Base-by-base conservation (phyloP, 306 rosid genomes). In the Lathyrus aphaca region DNA sequence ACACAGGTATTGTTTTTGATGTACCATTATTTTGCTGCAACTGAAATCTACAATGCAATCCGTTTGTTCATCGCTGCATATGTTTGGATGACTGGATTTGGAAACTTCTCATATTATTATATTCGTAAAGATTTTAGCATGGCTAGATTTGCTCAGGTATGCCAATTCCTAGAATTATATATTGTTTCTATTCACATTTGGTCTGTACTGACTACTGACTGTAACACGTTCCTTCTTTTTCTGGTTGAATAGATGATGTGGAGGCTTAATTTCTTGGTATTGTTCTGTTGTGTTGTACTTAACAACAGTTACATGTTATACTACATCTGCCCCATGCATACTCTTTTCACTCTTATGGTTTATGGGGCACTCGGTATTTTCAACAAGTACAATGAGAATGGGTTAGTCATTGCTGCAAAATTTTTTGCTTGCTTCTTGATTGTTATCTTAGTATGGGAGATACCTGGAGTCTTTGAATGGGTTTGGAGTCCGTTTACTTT, bases 71-170 rank as follows among this genome's bases (percentile, higher is more conserved):
- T 94, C 32, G 99, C 97, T 39, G 87, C 96, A 39, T 94, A 94
- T 79, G 97, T 94, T 71, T 91, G 97, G 97, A 91, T 94, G 99
- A 94, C 99, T 65, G 99, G 99, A 66, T 94, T 94, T 73, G 99
- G 99, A 65, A 90, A 94, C 84, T 94, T 94, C 71, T 87, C 97
- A 44, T 94, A 94, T 80, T 94, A 87, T 79, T 94, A 94, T 84
- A 79, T 86, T 48, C 97, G 96, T 50, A 94, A 91, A 80, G 99
- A 94, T 84, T 94, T 90, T 68, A 91, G 99, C 79, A 75, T 89
- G 37, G 84, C 91, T 46, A 88, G 99, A 77, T 91, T 90, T 45
- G 97, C 95, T 32, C 97, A 90, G 96, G 97, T 82, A 76, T 76
- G 84, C 66, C 68, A 30, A 66, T 45, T 16, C 63, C 69, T 60